Conservation (phyloP, 768 basidiomycete genomes). For the Termitomyces titanicus region DNA sequence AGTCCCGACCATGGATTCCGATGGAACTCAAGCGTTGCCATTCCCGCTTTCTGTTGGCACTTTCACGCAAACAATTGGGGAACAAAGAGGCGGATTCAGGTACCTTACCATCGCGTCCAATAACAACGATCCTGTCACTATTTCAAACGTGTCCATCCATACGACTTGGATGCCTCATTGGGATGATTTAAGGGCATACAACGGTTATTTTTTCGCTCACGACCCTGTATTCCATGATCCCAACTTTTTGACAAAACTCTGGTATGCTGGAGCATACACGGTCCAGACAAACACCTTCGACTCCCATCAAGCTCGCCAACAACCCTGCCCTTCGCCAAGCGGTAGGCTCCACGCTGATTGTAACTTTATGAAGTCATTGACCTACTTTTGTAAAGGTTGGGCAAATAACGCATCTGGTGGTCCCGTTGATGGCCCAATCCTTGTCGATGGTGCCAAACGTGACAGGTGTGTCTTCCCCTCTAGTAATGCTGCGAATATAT, state of each 20-base stretch:
- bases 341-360: slow-evolving; percentile 9
- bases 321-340: slow-evolving; percentile 23
- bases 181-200: slow-evolving; percentile 40
- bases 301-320: slow-evolving; percentile 28
- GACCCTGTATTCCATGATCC: slow-evolving; percentile 40
- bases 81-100: slow-evolving; percentile 45
- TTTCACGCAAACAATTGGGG: slow-evolving; percentile 31
- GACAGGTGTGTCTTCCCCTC: slow-evolving; percentile 32
- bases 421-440: slow-evolving; percentile 43
- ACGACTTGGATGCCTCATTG: slow-evolving; percentile 48
- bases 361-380: background rate
- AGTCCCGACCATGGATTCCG: slow-evolving; percentile 21
- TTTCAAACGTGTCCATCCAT: slow-evolving; percentile 39
- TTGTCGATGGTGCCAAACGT: slow-evolving; percentile 52
- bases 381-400: slow-evolving; percentile 32
- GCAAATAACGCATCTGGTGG: slow-evolving; percentile 45
- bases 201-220: slow-evolving; percentile 42
- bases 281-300: slow-evolving; percentile 48
- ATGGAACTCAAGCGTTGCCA: slow-evolving; percentile 31
- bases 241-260: slow-evolving; percentile 45
- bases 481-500: background rate
- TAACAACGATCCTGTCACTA: slow-evolving; percentile 29
- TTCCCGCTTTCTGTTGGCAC: slow-evolving; percentile 22
- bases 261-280: slow-evolving; percentile 56
- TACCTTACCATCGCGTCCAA: slow-evolving; percentile 43